Base-by-base conservation (phyloP, 495 filamentous ascomycete species). In the Daldinia loculata region DNA sequence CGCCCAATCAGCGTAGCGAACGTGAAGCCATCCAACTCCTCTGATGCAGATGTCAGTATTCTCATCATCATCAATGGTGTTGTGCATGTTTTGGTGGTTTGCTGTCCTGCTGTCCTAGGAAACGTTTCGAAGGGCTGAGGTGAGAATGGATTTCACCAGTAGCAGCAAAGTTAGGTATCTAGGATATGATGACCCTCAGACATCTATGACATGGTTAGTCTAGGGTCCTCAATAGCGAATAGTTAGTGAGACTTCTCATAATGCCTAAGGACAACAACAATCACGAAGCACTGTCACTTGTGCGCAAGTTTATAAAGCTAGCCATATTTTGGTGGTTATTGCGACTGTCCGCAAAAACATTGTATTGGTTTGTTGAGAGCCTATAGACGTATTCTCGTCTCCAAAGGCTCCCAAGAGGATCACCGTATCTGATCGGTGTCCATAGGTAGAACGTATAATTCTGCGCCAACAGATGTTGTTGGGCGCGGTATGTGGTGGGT, bases 301-400 rank as follows among this genome's bases (percentile, higher is more conserved):
- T 39, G 58, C 26, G 34, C 48, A 41, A 29, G 51, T 27, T 26
- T 34, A 36, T n/a, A 36, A 19, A 50, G 55, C n/a, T 57, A 51
- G 56, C 27, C 41, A 66, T 69, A 66, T 66, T 73, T 69, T 66
- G 36, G n/a, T 66, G 70, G 62, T 69, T 66, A 59, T 62, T 73
- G 70, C 70, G 70, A 73, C 66, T 69, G 69, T n/a, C 57, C 67
- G 56, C 65, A 63, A 75, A 68, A 72, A 71, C 73, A 73, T 71
- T 75, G 70, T 75, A 73, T 77, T 75, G 72, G 75, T 61, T 50
- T 62, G 51, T 69, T 61, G 67, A 56, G 64, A 67, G 69, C 69
- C 72, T 73, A 77, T 75, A 41, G 56, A 67, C 43, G 63, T 56
- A 52, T 50, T 50, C 7, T 50, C 26, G 59, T 66, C 70, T 63